Evolutionary conservation across 208 protist species (phyloP).

Genomic region (Tritrichomonas musculus): DNA sequence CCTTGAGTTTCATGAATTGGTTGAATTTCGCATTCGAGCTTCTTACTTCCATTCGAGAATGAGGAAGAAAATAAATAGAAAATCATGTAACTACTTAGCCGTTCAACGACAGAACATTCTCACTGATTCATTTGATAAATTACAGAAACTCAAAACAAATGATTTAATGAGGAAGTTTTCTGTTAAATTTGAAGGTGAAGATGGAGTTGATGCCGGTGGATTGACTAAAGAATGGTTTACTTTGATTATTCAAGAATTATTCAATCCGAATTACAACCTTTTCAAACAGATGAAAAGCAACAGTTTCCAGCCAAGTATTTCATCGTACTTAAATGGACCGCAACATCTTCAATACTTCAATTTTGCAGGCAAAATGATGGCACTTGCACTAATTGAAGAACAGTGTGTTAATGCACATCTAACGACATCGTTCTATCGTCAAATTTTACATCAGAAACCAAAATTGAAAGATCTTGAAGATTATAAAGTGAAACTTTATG

Average conservation of each 20-base stretch:
- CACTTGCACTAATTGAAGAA: slow-evolving; percentile 68
- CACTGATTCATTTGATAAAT: neutral
- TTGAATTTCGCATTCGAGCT: no score
- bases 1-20: no score
- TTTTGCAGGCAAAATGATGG: slow-evolving; percentile 70
- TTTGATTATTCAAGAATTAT: slow-evolving; percentile 36
- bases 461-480: slow-evolving; percentile 83
- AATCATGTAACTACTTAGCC: no score
- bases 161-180: neutral
- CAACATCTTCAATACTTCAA: slow-evolving; percentile 92
- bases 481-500: slow-evolving; percentile 83
- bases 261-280: slow-evolving; percentile 43
- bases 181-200: slow-evolving; percentile 45
- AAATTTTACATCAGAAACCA: slow-evolving; percentile 80
- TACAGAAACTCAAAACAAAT: neutral
- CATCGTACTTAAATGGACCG: slow-evolving; percentile 83
- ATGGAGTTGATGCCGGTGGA: slow-evolving; percentile 42
- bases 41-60: no score
- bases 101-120: neutral
- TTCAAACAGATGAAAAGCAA: slow-evolving; percentile 40
- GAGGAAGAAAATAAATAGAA: no score
- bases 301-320: slow-evolving; percentile 83
- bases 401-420: slow-evolving; percentile 88
- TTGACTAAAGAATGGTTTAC: slow-evolving; percentile 45
- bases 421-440: slow-evolving; percentile 89